These are phyloP conservation scores for Colletotrichum filicis DNA, from an alignment of 2,329 filamentous ascomycete genomes.

Conservation along the genomic window DNA sequence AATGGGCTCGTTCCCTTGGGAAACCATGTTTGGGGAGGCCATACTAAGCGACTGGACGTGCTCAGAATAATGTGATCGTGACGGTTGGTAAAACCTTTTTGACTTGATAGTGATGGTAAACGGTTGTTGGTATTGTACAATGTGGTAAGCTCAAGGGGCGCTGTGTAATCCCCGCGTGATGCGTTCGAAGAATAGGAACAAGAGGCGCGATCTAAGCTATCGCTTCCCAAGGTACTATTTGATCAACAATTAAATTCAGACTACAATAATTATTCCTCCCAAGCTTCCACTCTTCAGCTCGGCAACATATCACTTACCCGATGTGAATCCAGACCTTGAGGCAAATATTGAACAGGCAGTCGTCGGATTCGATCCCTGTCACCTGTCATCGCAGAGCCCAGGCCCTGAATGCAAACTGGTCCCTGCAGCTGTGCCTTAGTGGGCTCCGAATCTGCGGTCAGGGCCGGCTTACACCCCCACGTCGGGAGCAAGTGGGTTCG, in stretches of 20 bases:
- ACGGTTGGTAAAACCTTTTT: too few relatives aligned
- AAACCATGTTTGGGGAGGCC: background rate
- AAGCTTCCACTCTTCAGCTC: background rate
- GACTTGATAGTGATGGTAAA: background rate
- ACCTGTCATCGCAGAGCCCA: background rate
- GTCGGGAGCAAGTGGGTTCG: background rate
- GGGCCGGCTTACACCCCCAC: background rate
- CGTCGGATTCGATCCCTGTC: background rate
- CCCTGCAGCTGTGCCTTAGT: background rate
- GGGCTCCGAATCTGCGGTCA: background rate
- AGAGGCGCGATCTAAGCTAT: background rate
- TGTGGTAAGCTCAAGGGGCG: background rate
- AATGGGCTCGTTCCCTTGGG: slow-evolving; percentile 35
- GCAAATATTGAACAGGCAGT: background rate
- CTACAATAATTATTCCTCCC: background rate
- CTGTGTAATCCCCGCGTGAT: background rate
- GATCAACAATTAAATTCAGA: background rate
- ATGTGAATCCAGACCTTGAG: background rate
- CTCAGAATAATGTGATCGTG: too few relatives aligned
- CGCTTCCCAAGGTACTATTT: background rate
- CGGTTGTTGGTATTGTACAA: background rate
- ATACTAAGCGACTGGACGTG: background rate
- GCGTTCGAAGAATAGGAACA: background rate
- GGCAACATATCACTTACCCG: background rate
- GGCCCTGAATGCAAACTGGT: background rate